Conservation (phyloP, 2,329 filamentous ascomycete genomes). For the Aureobasidium sp. region DNA sequence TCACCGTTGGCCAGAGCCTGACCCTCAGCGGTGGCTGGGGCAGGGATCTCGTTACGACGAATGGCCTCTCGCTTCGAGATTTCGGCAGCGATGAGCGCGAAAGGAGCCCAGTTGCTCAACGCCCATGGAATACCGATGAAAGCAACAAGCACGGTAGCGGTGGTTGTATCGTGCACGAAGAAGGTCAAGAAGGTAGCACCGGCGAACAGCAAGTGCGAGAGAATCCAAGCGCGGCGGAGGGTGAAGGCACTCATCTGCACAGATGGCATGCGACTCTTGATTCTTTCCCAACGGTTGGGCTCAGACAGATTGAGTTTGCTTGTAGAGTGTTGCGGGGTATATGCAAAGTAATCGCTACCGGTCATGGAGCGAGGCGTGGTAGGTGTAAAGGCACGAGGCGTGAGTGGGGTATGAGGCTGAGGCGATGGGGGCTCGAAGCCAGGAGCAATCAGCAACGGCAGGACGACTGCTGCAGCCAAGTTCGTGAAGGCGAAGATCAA, state of each 20-base stretch:
- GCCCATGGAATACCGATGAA: conserved; percentile 88
- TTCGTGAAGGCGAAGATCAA: conserved; percentile 83
- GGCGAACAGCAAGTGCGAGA: conserved; percentile 77
- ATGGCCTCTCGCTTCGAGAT: conserved; percentile 73
- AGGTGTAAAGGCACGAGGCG: conserved; percentile 22
- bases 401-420: conserved; percentile 31
- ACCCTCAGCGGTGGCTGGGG: conserved; percentile 26
- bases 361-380: conserved; percentile 25
- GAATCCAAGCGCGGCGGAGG: conserved; percentile 77
- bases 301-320: conserved; percentile 15
- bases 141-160: conserved; percentile 68
- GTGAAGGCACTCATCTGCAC: conserved; percentile 76
- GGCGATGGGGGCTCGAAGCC: conserved; percentile 51
- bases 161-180: conserved; percentile 60
- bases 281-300: conserved; percentile 18
- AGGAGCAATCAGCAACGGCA: conserved; percentile 78
- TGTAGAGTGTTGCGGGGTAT: conserved; percentile 13
- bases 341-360: conserved; percentile 21
- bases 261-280: conserved; percentile 10
- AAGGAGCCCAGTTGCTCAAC: conserved; percentile 86
- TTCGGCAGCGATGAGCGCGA: conserved; percentile 88
- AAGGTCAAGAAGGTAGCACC: conserved; percentile 75
- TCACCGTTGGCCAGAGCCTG: conserved; percentile 35
- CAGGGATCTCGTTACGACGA: conserved; percentile 40
- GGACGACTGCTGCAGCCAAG: conserved; percentile 67